Base-by-base conservation (phyloP, 495 filamentous ascomycete species). In the Xylaria curta region DNA sequence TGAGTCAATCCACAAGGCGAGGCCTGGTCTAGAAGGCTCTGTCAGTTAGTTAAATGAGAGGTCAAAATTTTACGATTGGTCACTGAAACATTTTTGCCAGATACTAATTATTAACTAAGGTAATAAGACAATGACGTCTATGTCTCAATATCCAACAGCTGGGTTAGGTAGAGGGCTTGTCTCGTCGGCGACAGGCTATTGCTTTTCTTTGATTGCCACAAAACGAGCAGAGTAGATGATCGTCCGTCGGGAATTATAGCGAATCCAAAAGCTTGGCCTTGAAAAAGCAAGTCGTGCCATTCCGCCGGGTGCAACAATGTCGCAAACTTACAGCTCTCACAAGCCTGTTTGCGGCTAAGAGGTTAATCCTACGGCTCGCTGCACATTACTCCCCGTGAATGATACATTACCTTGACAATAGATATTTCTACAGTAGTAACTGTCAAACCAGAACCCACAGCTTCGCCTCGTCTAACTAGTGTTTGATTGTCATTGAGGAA, bases 1-100 rank as follows among this genome's bases (percentile, higher is more conserved):
- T 63, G 61, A 64, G 24, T 64, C 40, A 47, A 17, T 19, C 24
- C 12, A 6, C 15, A 33, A 46, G 61, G 24, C 61, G 46, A 10
- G 40, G 60, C 38, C 38, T 44, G 10, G 38, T 42, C n/a, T n/a
- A 13, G 19, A 38, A 38, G 8, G 36, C 36, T 38, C 36, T 38
- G 36, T 38, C 36, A 38, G 6, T 38, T 38, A 38, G 1, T 31
- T 31, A 31, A 31, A 2, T 19, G 17, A 17, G 13, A 65, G 33
- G 2, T 42, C 15, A 44, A 66, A 66, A 40, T 66, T 66, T 40
- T 66, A 66, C 64, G 64, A 66, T 66, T 66, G 64, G 64, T 54
- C 64, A 54, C 28, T 56, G 28, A 28, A 56, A 31, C 26, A 56
- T 1, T 42, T 31, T 56, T 15, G 53, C 53, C 53, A 31, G 28